These are phyloP conservation scores for Xylariaceae sp. DNA, from an alignment of 2,329 filamentous ascomycete species.

Conservation along the genomic window DNA sequence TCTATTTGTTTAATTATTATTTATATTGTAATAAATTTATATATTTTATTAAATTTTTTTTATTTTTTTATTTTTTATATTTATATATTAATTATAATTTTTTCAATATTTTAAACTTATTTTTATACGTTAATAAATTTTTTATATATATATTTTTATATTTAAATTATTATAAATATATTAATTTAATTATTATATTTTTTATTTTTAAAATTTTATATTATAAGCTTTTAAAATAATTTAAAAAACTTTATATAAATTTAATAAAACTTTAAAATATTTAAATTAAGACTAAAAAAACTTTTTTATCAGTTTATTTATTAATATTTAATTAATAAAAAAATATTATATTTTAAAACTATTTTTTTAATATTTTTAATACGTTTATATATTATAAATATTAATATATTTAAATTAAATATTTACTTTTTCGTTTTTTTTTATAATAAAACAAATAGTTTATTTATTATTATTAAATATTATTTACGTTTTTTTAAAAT, in stretches of 20 bases:
- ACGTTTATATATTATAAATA: not conserved
- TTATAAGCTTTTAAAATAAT: too few species aligned
- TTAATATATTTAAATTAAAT: not conserved
- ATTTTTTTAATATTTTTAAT: not conserved
- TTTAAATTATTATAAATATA: not conserved
- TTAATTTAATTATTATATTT: not conserved
- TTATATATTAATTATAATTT: too few species aligned
- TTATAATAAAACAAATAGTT: not conserved
- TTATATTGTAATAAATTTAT: too few species aligned
- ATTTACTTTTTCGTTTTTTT: not conserved
- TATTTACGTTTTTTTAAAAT: too few species aligned
- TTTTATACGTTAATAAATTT: too few species aligned
- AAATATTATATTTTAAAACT: not conserved
- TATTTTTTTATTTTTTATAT: too few species aligned
- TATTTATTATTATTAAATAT: not conserved
- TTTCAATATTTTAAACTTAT: too few species aligned
- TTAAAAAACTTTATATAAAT: too few species aligned
- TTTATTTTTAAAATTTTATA: too few species aligned
- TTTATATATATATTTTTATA: not conserved
- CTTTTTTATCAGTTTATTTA: not conserved
- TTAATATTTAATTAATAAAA: not conserved
- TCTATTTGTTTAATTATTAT: too few species aligned
- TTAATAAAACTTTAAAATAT: too few species aligned
- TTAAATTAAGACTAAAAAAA: not conserved
- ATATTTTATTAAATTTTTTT: too few species aligned